Base-by-base conservation (phyloP, 2,329 filamentous ascomycete genomes). In the Aspergillus ruber region DNA sequence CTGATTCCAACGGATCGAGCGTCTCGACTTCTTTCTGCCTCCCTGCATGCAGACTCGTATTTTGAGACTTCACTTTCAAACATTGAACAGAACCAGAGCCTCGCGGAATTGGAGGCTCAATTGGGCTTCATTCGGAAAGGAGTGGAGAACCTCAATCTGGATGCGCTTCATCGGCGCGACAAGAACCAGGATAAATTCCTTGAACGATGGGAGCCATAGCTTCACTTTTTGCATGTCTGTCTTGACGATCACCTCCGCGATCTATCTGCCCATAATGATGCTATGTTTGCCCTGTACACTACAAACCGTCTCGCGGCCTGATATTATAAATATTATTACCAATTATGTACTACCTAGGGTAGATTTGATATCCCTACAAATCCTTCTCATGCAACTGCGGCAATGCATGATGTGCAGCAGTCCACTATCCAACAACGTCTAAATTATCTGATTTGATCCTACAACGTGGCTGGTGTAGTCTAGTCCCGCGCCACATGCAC, bases 121-220 rank as follows among this genome's bases (percentile, higher is more conserved):
- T 54, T 71, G 27, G 51, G 48, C 6, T 39, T 40, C 17, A 51
- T 71, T 23, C 65, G 67, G 42, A 62, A 61, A 42, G 64, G 62
- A 1, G 50, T 69, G 18, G 56, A 66, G 46, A 54, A 54, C n/a
- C 54, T 71, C 21, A 55, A 69, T 41, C 40, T 65, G 48, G 62
- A 65, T 45, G 50, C 60, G 44, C 47, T 70, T 33, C 56, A 64
- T 47, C 60, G 61, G 33, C 57, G 61, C 21, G 64, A 69, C 46
- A 56, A 54, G 42, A 47, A 45, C 10, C 61, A 57, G 33, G 61
- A 63, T 12, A 60, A 43, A 33, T 66, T 71, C 44, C 47, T 70
- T 35, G 60, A 66, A 38, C 58, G 47, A 43, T 71, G 68, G 68
- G 23, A 46, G 13, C 63, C 54, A 45, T 23, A 15, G n/a, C 33